These are phyloP conservation scores for Trichoderma sp. DNA, from an alignment of 2,329 filamentous ascomycete species.

Conservation along the genomic window DNA sequence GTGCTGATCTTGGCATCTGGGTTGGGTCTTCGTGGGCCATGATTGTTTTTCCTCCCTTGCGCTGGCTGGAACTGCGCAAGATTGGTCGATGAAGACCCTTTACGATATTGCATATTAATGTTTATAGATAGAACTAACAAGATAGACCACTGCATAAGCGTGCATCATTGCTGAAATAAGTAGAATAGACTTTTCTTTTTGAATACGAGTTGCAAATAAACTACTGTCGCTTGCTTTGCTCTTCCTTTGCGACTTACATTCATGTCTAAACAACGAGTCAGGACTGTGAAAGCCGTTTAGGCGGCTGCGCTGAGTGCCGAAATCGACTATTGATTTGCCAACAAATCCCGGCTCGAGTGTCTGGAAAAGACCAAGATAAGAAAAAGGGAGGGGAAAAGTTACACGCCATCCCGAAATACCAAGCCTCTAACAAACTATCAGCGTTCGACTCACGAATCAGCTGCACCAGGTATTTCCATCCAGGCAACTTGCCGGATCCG, in stretches of 20 bases:
- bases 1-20: conserved; percentile 51
- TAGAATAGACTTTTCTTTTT: not conserved
- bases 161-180: not conserved
- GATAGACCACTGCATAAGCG: not conserved
- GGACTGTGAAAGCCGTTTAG: not conserved
- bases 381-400: no score
- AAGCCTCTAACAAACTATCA: no score
- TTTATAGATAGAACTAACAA: not conserved
- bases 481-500: not conserved
- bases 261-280: not conserved
- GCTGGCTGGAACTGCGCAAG: conserved; percentile 38
- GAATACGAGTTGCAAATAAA: not conserved
- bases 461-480: no score
- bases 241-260: no score
- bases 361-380: no score
- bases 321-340: not conserved
- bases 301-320: not conserved
- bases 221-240: not conserved
- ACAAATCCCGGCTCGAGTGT: not conserved
- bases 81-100: conserved; percentile 33
- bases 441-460: not conserved
- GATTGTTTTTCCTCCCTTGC: conserved; percentile 38
- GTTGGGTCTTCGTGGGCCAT: conserved; percentile 71
- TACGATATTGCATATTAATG: not conserved
- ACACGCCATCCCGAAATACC: no score